phyloP scores from a whole-genome alignment of 345 rosid genomes.

The Populus euphratica region DNA sequence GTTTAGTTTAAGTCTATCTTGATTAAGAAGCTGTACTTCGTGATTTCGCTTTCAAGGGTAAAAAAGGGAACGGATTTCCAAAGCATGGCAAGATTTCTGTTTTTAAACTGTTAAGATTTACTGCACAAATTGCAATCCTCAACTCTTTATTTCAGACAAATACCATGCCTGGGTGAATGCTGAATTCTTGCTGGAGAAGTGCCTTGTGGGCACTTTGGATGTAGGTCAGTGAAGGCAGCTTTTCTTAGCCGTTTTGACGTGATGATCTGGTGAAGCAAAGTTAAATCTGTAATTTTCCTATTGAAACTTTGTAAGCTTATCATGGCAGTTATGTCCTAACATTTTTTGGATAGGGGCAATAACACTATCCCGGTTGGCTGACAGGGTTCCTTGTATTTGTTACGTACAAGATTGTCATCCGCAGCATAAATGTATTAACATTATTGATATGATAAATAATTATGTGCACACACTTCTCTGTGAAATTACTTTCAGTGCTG shows the following conservation, averaged over 20 bases:
- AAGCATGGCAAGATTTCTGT: no score
- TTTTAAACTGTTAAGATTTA: background rate
- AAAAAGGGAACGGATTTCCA: no score
- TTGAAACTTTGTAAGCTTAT: background rate
- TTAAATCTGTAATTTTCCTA: background rate
- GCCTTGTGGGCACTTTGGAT: constrained; percentile 70
- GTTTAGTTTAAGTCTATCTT: background rate
- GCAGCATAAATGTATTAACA: background rate
- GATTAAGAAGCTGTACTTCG: background rate
- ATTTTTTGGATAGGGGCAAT: background rate
- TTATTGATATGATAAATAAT: background rate
- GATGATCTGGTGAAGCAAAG: background rate
- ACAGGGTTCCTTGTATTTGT: background rate
- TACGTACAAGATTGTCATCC: background rate
- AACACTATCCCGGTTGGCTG: background rate
- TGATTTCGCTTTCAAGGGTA: background rate
- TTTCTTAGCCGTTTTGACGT: background rate
- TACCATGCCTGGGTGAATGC: constrained; percentile 94
- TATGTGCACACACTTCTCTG: background rate
- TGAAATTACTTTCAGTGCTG: background rate
- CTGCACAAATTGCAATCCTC: constrained; percentile 29
- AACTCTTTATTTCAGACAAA: constrained; percentile 44
- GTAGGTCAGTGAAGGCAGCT: constrained; percentile 26
- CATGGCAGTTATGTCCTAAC: background rate
- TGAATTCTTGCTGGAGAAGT: constrained; percentile 79